Evolutionary conservation across 768 basidiomycete genomes (phyloP).

Genomic region (Multifurca ochricompacta): DNA sequence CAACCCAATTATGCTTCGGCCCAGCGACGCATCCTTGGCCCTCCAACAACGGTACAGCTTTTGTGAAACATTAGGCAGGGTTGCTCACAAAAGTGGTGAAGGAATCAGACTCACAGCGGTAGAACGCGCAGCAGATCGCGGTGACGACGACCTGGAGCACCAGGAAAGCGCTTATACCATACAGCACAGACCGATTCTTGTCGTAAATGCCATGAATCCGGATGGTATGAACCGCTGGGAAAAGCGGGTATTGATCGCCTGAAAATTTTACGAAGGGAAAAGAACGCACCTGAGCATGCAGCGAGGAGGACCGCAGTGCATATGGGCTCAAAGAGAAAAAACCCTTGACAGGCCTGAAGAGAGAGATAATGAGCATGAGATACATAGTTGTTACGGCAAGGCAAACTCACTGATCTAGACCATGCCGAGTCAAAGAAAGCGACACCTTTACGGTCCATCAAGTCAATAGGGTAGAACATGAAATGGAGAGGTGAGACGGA

Average conservation of each 20-base stretch:
- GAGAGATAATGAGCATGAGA: neutral
- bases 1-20: slow-evolving; percentile 74
- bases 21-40: slow-evolving; percentile 86
- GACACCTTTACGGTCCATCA: slow-evolving; percentile 42
- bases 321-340: slow-evolving; percentile 84
- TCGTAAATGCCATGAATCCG: slow-evolving; percentile 77
- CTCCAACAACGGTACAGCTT: slow-evolving; percentile 59
- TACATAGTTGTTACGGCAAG: neutral
- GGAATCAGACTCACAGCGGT: slow-evolving; percentile 43
- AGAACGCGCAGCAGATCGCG: slow-evolving; percentile 72
- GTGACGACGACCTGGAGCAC: slow-evolving; percentile 65
- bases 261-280: neutral
- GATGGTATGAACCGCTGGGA: slow-evolving; percentile 58
- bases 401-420: slow-evolving; percentile 39
- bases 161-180: slow-evolving; percentile 49
- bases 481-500: slow-evolving; percentile 25
- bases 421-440: slow-evolving; percentile 80
- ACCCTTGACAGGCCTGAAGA: slow-evolving; percentile 49
- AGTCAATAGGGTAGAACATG: neutral
- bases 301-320: slow-evolving; percentile 74
- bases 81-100: slow-evolving; percentile 2
- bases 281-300: slow-evolving; percentile 47
- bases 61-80: slow-evolving; percentile 4
- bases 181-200: slow-evolving; percentile 47
- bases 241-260: neutral